phyloP scores from a whole-genome alignment of 2,329 filamentous ascomycete genomes.

The Fusarium drepaniforme region DNA sequence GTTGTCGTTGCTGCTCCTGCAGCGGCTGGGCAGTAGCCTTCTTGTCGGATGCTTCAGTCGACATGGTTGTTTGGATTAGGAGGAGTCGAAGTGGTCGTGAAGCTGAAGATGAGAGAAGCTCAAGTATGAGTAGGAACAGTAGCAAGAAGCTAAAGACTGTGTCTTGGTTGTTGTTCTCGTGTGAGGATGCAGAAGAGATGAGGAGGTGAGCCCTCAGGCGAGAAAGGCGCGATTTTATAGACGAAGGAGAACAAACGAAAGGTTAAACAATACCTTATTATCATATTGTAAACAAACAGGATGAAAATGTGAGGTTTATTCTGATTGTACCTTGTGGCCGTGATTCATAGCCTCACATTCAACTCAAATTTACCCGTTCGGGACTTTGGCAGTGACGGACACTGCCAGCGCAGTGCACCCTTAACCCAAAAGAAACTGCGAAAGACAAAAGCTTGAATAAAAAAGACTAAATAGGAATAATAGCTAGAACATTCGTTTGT shows the following conservation, averaged over 20 bases:
- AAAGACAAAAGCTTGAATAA: neutral
- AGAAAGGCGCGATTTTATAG: neutral
- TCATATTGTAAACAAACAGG: neutral
- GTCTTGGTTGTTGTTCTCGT: neutral
- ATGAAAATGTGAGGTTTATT: neutral
- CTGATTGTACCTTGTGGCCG: neutral
- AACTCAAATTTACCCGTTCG: neutral
- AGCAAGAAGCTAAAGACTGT: neutral
- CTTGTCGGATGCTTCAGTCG: neutral
- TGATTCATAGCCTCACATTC: neutral
- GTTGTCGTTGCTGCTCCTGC: neutral
- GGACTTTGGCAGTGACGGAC: neutral
- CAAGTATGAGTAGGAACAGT: neutral
- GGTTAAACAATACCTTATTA: neutral
- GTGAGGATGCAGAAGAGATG: neutral
- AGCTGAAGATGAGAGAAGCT: neutral
- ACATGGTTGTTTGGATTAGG: neutral
- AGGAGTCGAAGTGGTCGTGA: neutral
- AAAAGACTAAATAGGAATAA: neutral
- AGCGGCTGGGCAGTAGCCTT: neutral
- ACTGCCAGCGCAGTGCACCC: neutral
- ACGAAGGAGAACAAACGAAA: neutral
- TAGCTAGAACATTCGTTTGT: neutral
- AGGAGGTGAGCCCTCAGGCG: neutral
- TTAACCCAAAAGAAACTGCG: neutral